Conservation (phyloP, 179 eudicot genomes). For the Beta lomatogona region DNA sequence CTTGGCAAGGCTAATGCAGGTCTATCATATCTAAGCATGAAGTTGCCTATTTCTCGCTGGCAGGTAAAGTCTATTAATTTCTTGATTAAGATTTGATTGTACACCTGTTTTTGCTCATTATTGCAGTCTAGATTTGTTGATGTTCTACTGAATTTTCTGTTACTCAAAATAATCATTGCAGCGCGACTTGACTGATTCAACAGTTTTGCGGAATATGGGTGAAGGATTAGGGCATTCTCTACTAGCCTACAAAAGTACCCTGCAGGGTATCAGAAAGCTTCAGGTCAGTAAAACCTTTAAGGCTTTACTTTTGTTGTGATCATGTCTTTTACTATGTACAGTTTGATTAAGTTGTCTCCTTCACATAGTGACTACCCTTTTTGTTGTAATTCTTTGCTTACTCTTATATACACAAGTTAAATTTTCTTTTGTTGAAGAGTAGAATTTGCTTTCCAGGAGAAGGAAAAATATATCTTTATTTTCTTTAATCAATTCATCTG, state of each 20-base stretch:
- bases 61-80: conserved; percentile 51
- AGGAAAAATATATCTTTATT: too few species aligned
- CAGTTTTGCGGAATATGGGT: conserved; percentile 91
- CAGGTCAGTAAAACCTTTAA: conserved; percentile 56
- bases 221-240: conserved; percentile 84
- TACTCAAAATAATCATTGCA: conserved; percentile 34
- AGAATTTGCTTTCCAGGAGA: not conserved
- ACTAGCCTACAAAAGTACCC: conserved; percentile 76
- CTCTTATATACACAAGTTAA: not conserved
- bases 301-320: not conserved
- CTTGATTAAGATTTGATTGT: not conserved
- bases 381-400: not conserved
- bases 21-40: conserved; percentile 65
- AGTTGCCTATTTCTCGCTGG: conserved; percentile 93
- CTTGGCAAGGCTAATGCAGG: conserved; percentile 85
- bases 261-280: conserved; percentile 82
- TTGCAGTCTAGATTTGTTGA: not conserved
- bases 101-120: not conserved
- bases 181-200: conserved; percentile 97
- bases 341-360: not conserved
- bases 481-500: not conserved
- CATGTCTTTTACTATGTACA: not conserved
- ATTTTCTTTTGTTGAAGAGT: not conserved
- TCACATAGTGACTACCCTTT: not conserved
- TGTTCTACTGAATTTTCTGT: conserved; percentile 1